Percentiles rank a stretch among this genome's conserved stretches.
phyloP scores from a whole-genome alignment of 176 grass and related monocot species.

The Oropetium thomaeum region DNA sequence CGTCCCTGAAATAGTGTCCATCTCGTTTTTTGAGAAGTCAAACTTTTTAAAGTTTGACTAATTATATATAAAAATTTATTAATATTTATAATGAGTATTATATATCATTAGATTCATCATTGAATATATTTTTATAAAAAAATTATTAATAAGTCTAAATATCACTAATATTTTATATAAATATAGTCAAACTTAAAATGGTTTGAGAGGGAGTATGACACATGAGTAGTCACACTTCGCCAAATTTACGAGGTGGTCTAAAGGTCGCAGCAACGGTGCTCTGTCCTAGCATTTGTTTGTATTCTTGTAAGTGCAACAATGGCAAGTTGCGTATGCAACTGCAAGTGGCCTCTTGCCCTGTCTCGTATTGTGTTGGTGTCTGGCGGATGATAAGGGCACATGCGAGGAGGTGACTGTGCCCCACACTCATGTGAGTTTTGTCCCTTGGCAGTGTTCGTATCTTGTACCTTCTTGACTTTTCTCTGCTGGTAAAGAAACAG shows the following conservation, averaged over 20 bases:
- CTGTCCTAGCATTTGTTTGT: constrained; percentile 23
- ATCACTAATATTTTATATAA: no score
- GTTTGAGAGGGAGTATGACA: no score
- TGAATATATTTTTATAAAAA: no score
- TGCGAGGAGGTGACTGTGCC: constrained; percentile 12
- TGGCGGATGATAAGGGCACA: constrained; percentile 24
- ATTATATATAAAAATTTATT: no score
- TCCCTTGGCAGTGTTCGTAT: constrained; percentile 1
- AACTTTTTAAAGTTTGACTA: no score
- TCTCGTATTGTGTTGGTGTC: constrained; percentile 29
- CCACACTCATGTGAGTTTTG: constrained; percentile 36
- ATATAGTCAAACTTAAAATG: no score
- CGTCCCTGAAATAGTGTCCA: no score
- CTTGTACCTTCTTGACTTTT: constrained; percentile 24
- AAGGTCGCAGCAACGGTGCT: neutral
- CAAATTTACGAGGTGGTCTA: neutral
- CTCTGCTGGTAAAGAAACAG: neutral
- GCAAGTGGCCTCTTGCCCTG: constrained; percentile 22
- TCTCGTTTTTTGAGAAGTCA: no score
- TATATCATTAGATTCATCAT: no score
- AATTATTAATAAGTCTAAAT: no score
- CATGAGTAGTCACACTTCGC: constrained; percentile 1
- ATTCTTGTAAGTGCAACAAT: neutral
- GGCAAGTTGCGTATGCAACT: constrained; percentile 22
- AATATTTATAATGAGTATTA: no score